Evolutionary conservation across 257 asterid genomes (phyloP), one percentile per base, ranked within the genome.

Genomic region (Gentiana dahurica): DNA sequence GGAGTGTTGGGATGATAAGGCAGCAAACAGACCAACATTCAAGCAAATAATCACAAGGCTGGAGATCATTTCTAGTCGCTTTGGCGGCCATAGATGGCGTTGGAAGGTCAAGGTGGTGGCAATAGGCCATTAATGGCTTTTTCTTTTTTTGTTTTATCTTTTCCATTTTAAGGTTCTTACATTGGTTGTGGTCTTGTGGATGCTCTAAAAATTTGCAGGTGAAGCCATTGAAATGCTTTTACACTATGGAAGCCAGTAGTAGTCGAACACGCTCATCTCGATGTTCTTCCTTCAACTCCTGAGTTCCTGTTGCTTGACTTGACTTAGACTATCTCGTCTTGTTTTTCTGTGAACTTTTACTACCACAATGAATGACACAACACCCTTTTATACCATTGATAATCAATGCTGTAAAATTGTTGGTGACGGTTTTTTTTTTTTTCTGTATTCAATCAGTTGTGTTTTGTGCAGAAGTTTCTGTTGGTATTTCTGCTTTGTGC

Each of bases 1-100:
- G 75, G 95, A 81, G 61, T 90, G 98, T 66, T 90, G 96, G 98
- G 72, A 70, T 44, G 94, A 82, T 62, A 71, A 73, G 24, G 86
- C 95, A 52, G 71, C 86, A 57, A 48, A 73, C 34, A 76, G 98
- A 58, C 98, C 98, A 7, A 81, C 95, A 12, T 90, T 90, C 55
- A 82, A 82, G 87, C 73, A 84, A 67, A 87, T 90, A 35, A 90
- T 90, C 67, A 96, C 95, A 4, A 82, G 78, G 54, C 73, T 90
- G 54, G 95, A 78, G 66, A 65, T 79, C 66, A 84, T 84, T 51
- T 78, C 69, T 71, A 77, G 72, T 68, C 77, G 75, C 57, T 75
- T 90, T 68, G 88, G 87, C 63, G 88, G 87, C 63, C 94, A 71
- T 67, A 75, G 86, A 65, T 75, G 81, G 71, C 84, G 81, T 58